These are phyloP conservation scores for Cladosporium oxysporum DNA, from an alignment of 2,329 filamentous ascomycete genomes.

Conservation along the genomic window DNA sequence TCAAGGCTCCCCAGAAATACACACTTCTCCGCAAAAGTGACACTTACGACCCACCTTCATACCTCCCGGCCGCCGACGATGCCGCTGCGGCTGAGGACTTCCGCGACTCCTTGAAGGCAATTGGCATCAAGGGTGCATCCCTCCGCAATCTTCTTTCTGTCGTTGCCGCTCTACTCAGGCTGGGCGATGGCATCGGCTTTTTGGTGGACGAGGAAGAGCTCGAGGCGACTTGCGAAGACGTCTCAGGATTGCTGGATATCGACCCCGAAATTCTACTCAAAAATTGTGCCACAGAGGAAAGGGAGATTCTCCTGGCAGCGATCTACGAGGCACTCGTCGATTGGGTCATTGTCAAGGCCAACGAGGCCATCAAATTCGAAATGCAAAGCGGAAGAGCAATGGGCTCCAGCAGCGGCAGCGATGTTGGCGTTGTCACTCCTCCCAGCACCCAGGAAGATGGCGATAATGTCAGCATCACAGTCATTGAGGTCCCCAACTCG, in stretches of 20 bases:
- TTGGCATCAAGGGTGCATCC: constrained; percentile 86
- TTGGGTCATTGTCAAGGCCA: constrained; percentile 89
- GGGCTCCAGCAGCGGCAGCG: constrained; percentile 67
- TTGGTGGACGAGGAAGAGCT: constrained; percentile 80
- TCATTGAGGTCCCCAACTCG: constrained; percentile 81
- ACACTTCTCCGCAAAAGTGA: constrained; percentile 76
- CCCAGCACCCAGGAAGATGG: constrained; percentile 64
- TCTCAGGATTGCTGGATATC: constrained; percentile 79
- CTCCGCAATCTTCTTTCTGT: constrained; percentile 83
- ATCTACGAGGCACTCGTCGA: constrained; percentile 94
- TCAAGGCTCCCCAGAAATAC: constrained; percentile 77
- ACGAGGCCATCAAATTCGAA: constrained; percentile 77
- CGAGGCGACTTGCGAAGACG: constrained; percentile 86
- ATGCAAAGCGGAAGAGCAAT: constrained; percentile 67
- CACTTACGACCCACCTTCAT: constrained; percentile 82
- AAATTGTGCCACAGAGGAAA: constrained; percentile 81
- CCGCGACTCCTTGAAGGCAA: constrained; percentile 78
- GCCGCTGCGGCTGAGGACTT: constrained; percentile 92
- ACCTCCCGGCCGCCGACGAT: constrained; percentile 90
- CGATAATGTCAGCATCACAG: constrained; percentile 85
- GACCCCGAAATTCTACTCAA: constrained; percentile 79
- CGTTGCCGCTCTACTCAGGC: constrained; percentile 82
- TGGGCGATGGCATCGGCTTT: constrained; percentile 88
- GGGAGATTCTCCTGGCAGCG: constrained; percentile 77
- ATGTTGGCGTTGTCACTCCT: constrained; percentile 62